A percentile compares a stretch with the other conserved stretches of the same genome.
phyloP scores from a whole-genome alignment of 495 filamentous ascomycete species.

The Podospora pseudoanserina region DNA sequence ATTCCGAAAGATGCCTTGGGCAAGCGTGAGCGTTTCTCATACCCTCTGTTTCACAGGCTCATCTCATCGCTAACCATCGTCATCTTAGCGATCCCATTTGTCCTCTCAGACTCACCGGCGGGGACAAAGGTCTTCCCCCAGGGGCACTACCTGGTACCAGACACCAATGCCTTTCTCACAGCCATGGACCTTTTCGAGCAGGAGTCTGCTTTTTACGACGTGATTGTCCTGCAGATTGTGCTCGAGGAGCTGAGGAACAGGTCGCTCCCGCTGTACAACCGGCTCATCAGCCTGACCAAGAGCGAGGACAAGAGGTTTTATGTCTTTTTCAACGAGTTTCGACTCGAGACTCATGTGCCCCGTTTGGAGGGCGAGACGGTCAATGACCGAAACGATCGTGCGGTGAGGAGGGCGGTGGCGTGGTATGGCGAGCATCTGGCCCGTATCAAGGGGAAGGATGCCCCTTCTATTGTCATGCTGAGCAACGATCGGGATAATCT shows the following conservation, averaged over 20 bases:
- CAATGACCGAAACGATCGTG: slow-evolving; percentile 94
- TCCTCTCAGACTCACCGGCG: slow-evolving; percentile 82
- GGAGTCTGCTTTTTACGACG: slow-evolving; percentile 86
- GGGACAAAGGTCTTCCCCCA: slow-evolving; percentile 75
- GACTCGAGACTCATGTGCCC: slow-evolving; percentile 80
- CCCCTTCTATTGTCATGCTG: slow-evolving; percentile 84
- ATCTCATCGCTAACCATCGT: slow-evolving; percentile 18
- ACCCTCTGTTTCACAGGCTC: slow-evolving; percentile 13
- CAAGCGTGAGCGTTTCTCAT: slow-evolving; percentile 50
- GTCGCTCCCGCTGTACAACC: slow-evolving; percentile 91
- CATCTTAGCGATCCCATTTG: slow-evolving; percentile 64
- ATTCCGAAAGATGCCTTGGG: slow-evolving; percentile 77
- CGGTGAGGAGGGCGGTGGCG: slow-evolving; percentile 76
- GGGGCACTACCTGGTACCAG: slow-evolving; percentile 92
- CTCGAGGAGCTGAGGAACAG: slow-evolving; percentile 93
- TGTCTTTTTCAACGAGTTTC: slow-evolving; percentile 98
- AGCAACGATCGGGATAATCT: slow-evolving; percentile 89
- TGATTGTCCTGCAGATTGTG: slow-evolving; percentile 90
- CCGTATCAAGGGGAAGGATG: slow-evolving; percentile 53
- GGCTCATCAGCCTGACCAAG: slow-evolving; percentile 80
- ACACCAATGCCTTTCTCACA: slow-evolving; percentile 93
- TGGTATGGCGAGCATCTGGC: slow-evolving; percentile 86
- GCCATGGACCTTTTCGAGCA: slow-evolving; percentile 97
- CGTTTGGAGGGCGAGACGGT: slow-evolving; percentile 77
- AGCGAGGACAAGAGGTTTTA: slow-evolving; percentile 96